phyloP scores from a whole-genome alignment of 164 flowering plant genomes.

The Vitis amurensis region DNA sequence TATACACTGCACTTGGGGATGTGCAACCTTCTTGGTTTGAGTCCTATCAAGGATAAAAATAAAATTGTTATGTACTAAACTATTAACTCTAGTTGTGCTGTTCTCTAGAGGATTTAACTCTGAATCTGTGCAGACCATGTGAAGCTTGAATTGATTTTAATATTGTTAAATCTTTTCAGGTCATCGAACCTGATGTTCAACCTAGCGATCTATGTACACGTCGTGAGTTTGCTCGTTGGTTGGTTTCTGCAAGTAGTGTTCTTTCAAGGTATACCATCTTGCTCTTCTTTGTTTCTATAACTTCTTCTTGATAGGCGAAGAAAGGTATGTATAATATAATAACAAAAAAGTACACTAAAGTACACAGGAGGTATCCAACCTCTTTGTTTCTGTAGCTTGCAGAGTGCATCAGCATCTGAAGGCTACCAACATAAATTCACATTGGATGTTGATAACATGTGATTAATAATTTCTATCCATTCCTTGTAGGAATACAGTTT shows the following conservation, averaged over 20 bases:
- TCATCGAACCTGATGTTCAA: conserved; percentile 82
- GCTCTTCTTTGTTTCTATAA: conserved; percentile 11
- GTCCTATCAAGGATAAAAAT: too few species aligned
- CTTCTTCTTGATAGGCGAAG: not conserved
- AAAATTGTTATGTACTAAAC: too few species aligned
- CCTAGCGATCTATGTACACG: conserved; percentile 88
- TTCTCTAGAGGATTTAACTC: not conserved
- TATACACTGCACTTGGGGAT: too few species aligned
- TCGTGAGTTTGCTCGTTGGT: conserved; percentile 98
- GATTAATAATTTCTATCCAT: conserved; percentile 3
- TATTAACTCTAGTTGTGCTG: not conserved
- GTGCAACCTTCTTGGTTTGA: too few species aligned
- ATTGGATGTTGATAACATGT: not conserved
- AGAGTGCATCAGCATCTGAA: too few species aligned
- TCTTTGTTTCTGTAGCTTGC: too few species aligned
- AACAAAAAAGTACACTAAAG: too few species aligned
- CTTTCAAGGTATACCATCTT: conserved; percentile 65
- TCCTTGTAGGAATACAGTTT: conserved; percentile 58
- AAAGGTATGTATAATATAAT: too few species aligned
- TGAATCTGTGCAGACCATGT: not conserved
- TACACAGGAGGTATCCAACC: too few species aligned
- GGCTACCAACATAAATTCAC: too few species aligned
- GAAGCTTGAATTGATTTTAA: not conserved
- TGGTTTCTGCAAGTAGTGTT: conserved; percentile 84
- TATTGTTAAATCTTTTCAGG: conserved; percentile 41